Conservation (phyloP, 108 stramenopile genomes). For the Discostella stelligeroides region DNA sequence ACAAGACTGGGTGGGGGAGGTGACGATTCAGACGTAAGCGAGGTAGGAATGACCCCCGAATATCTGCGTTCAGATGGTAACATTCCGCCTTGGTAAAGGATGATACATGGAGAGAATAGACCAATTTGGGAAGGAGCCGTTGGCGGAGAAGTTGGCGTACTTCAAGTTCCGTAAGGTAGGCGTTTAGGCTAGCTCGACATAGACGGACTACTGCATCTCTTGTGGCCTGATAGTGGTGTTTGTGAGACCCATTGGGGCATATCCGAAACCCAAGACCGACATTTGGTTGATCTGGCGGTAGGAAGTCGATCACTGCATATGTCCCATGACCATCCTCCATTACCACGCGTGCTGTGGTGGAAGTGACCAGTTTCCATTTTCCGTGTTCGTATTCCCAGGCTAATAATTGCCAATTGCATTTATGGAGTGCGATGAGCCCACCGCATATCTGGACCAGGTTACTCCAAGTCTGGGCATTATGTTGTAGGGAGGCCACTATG, state of each 20-base stretch:
- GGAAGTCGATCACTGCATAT: neutral
- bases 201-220: neutral
- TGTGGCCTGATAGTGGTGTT: neutral
- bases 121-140: too few relatives aligned
- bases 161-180: neutral
- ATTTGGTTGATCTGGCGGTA: neutral
- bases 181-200: neutral
- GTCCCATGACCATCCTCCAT: too few relatives aligned
- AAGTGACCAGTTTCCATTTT: too few relatives aligned
- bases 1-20: constrained; percentile 1
- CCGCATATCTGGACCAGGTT: too few relatives aligned
- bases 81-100: neutral
- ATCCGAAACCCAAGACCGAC: neutral
- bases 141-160: constrained; percentile 1
- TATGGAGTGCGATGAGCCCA: too few relatives aligned
- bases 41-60: neutral
- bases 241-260: neutral
- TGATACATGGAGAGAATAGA: neutral
- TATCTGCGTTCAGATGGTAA: neutral
- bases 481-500: too few relatives aligned
- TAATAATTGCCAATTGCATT: too few relatives aligned
- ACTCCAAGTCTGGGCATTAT: neutral
- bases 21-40: constrained; percentile 1
- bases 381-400: too few relatives aligned
- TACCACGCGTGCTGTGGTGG: neutral